Evolutionary conservation across 805 yeast genomes (phyloP), one percentile per base, ranked within the genome.

Genomic region (Spathaspora arborariae): DNA sequence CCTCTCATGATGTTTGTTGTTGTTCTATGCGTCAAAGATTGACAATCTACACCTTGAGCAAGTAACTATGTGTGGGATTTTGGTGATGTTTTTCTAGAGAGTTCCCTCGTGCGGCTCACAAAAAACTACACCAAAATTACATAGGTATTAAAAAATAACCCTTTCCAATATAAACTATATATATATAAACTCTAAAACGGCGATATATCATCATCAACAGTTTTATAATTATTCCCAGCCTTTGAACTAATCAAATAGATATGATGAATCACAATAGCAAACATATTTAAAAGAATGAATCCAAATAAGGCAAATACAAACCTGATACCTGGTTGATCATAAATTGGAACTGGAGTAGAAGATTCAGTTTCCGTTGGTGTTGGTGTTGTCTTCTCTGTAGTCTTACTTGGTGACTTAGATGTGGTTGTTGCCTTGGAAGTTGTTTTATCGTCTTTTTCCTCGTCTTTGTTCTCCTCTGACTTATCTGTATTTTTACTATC

Each of bases 201-300:
- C 11, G 72, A 67, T 30, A 64, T 55, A 22, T 55, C 61, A 42
- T 67, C 72, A 24, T 69, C 74, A 24, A 70, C 52, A 21, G 63
- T 61, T 44, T 67, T 55, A 50, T 71, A 71, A 39, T 62, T 53
- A 46, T 58, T 64, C 26, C 60, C 59, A 3, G 64, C 54, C 34
- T 56, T 56, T 20, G 66, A 52, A 5, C 61, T 49, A 45, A 60
- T 60, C 52, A 60, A 59, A 48, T 58, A 68, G 20, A 71, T 45
- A 47, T 72, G 77, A 46, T 71, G 76, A 33, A 70, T 56, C 24
- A 62, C 51, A 44, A 72, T 70, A 21, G 64, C 74, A 20, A 68
- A 26, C 53, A 65, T 58, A 50, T 72, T 71, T 20, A 72, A 45
- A 8, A 69, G 36, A 2, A 69, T 55, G 40, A 72, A 56, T 2